phyloP scores from a whole-genome alignment of 78 protist species.

The Dictyostelium capitatum region DNA sequence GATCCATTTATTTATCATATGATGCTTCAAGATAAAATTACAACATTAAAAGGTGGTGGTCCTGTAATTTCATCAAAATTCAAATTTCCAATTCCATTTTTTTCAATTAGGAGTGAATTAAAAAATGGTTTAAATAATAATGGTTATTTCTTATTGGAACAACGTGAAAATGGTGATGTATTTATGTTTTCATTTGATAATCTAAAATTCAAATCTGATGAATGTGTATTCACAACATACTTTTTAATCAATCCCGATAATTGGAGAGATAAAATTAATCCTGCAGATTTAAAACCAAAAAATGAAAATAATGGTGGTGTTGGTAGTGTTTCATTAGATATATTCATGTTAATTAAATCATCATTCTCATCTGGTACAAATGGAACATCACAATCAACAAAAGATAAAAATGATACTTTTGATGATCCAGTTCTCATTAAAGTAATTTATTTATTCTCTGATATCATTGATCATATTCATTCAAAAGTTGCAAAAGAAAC shows the following conservation, averaged over 20 bases:
- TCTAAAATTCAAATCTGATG: neutral
- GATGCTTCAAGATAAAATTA: neutral
- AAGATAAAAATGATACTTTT: constrained; percentile 5
- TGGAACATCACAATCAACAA: neutral
- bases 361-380: neutral
- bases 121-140: neutral
- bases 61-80: constrained; percentile 5
- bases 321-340: constrained; percentile 18
- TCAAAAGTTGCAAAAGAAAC: constrained; percentile 8
- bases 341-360: neutral
- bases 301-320: neutral
- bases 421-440: constrained; percentile 7
- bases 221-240: constrained; percentile 2
- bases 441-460: constrained; percentile 16
- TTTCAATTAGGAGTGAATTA: neutral
- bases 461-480: neutral
- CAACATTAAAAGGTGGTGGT: constrained; percentile 49
- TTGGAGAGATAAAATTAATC: constrained; percentile 36
- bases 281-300: neutral
- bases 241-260: constrained; percentile 6
- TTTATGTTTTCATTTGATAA: constrained; percentile 7
- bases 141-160: neutral
- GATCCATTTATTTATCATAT: constrained; percentile 53
- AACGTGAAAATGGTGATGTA: constrained; percentile 65
- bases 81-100: constrained; percentile 10